Conservation (phyloP, 2,329 filamentous ascomycete species). For the Eurotiales sp. region DNA sequence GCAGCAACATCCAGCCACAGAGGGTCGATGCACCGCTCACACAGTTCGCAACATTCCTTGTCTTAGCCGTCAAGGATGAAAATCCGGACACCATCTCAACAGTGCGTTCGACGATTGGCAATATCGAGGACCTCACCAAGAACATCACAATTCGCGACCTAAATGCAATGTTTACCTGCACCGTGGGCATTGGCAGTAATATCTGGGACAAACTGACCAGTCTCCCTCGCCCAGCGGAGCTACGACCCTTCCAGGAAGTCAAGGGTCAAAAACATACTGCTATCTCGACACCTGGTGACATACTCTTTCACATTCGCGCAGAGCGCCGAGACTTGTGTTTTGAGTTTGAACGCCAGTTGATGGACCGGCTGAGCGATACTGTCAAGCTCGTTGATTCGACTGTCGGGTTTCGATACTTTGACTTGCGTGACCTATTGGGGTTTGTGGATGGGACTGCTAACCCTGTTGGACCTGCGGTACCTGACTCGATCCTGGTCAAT, state of each 20-base stretch:
- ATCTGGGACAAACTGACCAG: conserved; percentile 50
- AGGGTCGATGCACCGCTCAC: conserved; percentile 52
- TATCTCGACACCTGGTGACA: conserved; percentile 54
- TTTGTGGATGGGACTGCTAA: conserved; percentile 62
- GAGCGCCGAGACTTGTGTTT: conserved; percentile 56
- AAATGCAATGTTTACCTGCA: conserved; percentile 47
- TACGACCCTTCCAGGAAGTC: conserved; percentile 49
- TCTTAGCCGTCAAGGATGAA: conserved; percentile 40
- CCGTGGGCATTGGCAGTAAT: conserved; percentile 52
- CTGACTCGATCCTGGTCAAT: conserved; percentile 43
- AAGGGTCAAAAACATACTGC: conserved; percentile 50
- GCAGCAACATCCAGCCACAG: conserved; percentile 37
- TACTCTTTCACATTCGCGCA: conserved; percentile 58
- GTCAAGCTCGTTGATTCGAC: conserved; percentile 53
- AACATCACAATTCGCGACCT: conserved; percentile 52
- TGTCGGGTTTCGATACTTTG: conserved; percentile 58
- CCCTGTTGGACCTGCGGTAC: conserved; percentile 47
- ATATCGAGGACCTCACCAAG: conserved; percentile 47
- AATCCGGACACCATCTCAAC: conserved; percentile 34
- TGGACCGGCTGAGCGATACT: conserved; percentile 47
- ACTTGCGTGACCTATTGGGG: conserved; percentile 55
- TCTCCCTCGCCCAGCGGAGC: conserved; percentile 47
- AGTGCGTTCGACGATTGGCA: conserved; percentile 45
- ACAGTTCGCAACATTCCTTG: conserved; percentile 52
- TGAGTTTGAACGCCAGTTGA: conserved; percentile 56